Evolutionary conservation across 345 rosid species (phyloP), one percentile per base, ranked within the genome.

Genomic region (Boechera divaricarpa): DNA sequence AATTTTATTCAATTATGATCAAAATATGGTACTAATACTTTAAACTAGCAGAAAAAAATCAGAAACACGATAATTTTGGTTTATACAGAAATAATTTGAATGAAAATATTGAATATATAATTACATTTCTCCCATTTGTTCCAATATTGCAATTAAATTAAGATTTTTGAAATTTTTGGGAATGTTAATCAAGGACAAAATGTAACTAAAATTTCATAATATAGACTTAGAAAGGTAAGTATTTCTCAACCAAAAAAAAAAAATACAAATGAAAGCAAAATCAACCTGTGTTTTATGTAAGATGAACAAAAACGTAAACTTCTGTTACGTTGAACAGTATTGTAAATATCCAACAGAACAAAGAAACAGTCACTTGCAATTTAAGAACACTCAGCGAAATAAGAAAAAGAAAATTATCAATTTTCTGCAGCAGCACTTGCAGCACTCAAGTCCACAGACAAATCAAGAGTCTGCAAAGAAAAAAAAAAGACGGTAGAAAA

Each of bases 381-480:
- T 35, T 44, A 18, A 55, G 4, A 62, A 44, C 58, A 44, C 75
- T 70, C 65, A 52, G 29, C 3, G 41, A 32, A 38, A 31, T 62
- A n/a, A 51, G 18, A 58, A 48, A 48, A 31, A 31, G 1, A 49
- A 51, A 41, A 1, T 36, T 6, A 74, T 80, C 52, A 80, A 10
- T 44, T 75, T 41, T 80, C 79, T 28, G 76, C 69, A 63, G 89
- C 72, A 35, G 87, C 98, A 80, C 89, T 93, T 62, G 93, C 97
- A 80, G 91, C 94, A 82, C 87, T 90, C 77, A 90, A 82, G 80
- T 93, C 94, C 79, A 90, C 90, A 6, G 97, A 85, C 55, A 90
- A 86, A 83, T 89, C 93, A 59, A 89, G 87, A 66, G 76, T 80
- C 93, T 93, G 84, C 44, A 72, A 36, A 18, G 24, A 44, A 13